Conservation (phyloP, 148 eudicot species). For the Amaranthus hypochondriacus region DNA sequence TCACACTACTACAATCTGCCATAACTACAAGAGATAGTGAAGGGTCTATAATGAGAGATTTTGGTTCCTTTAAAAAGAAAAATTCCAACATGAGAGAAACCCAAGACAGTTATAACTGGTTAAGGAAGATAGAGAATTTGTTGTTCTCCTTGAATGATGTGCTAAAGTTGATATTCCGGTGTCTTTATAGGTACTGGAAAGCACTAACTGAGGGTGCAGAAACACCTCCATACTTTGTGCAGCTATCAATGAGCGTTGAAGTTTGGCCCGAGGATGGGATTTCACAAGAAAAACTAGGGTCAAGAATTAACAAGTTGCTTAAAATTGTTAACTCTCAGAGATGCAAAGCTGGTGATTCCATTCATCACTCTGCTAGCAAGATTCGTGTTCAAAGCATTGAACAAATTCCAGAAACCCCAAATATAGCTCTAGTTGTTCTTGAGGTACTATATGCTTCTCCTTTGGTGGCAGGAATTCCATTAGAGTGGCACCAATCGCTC, state of each 20-base stretch:
- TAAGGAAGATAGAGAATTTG: conserved; percentile 35
- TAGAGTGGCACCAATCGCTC: conserved; percentile 64
- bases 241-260: conserved; percentile 81
- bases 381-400: conserved; percentile 94
- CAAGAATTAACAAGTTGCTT: conserved; percentile 71
- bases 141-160: conserved; percentile 38
- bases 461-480: conserved; percentile 42
- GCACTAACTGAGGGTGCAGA: conserved; percentile 88
- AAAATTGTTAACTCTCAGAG: conserved; percentile 59
- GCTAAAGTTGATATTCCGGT: conserved; percentile 41
- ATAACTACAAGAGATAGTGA: conserved; percentile 89
- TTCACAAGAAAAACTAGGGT: conserved; percentile 88
- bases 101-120: conserved; percentile 44
- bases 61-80: conserved; percentile 34
- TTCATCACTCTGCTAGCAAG: conserved; percentile 64
- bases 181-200: conserved; percentile 69
- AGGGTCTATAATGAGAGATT: conserved; percentile 57
- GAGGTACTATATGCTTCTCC: conserved; percentile 89
- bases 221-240: conserved; percentile 93
- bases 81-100: conserved; percentile 24
- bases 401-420: conserved; percentile 60
- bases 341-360: conserved; percentile 54
- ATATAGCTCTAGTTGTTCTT: conserved; percentile 81
- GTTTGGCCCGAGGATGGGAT: conserved; percentile 96
- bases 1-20: conserved; percentile 92